Percentiles rank a stretch among this genome's conserved stretches.
Evolutionary conservation across 2,329 filamentous ascomycete species (phyloP).

Genomic region (Colletotrichum melonis): DNA sequence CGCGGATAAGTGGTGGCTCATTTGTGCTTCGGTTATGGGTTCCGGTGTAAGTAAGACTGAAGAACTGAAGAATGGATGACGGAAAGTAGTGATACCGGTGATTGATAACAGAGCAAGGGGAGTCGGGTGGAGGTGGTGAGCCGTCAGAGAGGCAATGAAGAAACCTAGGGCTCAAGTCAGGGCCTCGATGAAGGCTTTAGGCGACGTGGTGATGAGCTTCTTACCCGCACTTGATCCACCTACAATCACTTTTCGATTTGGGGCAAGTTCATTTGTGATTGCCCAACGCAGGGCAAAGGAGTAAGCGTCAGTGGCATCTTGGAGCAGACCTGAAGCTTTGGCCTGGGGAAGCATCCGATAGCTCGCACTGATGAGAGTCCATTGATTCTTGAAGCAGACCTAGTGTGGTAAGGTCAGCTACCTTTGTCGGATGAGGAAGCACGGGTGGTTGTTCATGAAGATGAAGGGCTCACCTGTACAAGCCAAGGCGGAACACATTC

Average conservation of each 20-base stretch:
- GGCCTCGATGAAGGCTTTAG: neutral
- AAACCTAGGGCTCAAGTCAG: constrained; percentile 40
- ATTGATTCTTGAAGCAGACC: constrained; percentile 45
- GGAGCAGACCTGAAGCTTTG: constrained; percentile 40
- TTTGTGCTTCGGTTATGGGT: constrained; percentile 40
- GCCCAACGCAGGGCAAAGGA: constrained; percentile 43
- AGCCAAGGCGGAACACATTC: constrained; percentile 49
- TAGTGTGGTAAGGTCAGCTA: constrained; percentile 14
- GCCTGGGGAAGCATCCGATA: constrained; percentile 50
- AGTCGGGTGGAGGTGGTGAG: constrained; percentile 43
- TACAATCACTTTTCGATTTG: constrained; percentile 43
- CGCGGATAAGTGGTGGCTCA: constrained; percentile 39
- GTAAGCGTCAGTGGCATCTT: constrained; percentile 47
- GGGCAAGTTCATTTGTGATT: neutral
- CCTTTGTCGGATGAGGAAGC: neutral
- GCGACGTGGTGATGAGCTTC: neutral
- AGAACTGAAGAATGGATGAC: constrained; percentile 49
- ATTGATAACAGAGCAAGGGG: constrained; percentile 48
- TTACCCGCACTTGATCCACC: constrained; percentile 49
- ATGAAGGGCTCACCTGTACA: constrained; percentile 42
- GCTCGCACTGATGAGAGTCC: constrained; percentile 48
- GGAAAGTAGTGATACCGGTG: constrained; percentile 49
- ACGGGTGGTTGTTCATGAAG: neutral
- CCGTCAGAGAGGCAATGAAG: constrained; percentile 44
- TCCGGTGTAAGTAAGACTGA: constrained; percentile 43